Evolutionary conservation across 2,329 filamentous ascomycete genomes (phyloP).

Genomic region (Emmonsia crescens): DNA sequence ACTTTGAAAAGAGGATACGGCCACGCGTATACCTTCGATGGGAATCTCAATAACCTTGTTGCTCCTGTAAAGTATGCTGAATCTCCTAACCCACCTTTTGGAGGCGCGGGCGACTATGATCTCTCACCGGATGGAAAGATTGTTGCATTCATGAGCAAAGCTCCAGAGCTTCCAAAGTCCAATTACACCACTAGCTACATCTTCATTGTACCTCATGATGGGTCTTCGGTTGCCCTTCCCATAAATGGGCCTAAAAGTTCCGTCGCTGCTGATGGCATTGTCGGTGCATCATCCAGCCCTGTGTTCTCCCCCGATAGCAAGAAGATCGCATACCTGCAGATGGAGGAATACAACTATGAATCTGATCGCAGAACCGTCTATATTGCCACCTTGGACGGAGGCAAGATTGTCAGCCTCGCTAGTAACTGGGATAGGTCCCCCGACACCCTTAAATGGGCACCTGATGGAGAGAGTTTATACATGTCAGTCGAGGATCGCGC

Average conservation of each 20-base stretch:
- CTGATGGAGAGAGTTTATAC: slow-evolving; percentile 51
- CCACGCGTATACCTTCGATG: slow-evolving; percentile 32
- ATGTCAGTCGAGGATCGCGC: slow-evolving; percentile 64
- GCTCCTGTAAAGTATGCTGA: slow-evolving; percentile 34
- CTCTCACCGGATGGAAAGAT: slow-evolving; percentile 34
- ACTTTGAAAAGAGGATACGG: slow-evolving; percentile 37
- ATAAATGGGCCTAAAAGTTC: slow-evolving; percentile 33
- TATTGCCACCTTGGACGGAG: slow-evolving; percentile 26
- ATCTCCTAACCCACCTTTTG: slow-evolving; percentile 51
- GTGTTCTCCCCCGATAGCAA: slow-evolving; percentile 64
- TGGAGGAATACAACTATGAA: slow-evolving; percentile 69
- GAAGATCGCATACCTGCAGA: slow-evolving; percentile 64
- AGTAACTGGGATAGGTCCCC: slow-evolving; percentile 45
- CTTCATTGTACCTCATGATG: slow-evolving; percentile 57
- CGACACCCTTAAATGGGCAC: slow-evolving; percentile 39
- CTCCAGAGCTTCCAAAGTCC: slow-evolving; percentile 30
- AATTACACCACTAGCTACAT: slow-evolving; percentile 73
- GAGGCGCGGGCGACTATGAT: slow-evolving; percentile 71
- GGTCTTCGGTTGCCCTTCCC: slow-evolving; percentile 42
- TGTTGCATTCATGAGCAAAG: slow-evolving; percentile 35
- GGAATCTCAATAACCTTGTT: slow-evolving; percentile 45
- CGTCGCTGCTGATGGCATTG: slow-evolving; percentile 40
- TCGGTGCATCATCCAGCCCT: slow-evolving; percentile 52
- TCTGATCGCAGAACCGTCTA: slow-evolving; percentile 54
- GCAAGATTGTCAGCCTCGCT: slow-evolving; percentile 30